A percentile compares a stretch with the other conserved stretches of the same genome.
These are phyloP conservation scores for Collybiopsis luxurians DNA, from an alignment of 768 basidiomycete genomes.

Conservation along the genomic window DNA sequence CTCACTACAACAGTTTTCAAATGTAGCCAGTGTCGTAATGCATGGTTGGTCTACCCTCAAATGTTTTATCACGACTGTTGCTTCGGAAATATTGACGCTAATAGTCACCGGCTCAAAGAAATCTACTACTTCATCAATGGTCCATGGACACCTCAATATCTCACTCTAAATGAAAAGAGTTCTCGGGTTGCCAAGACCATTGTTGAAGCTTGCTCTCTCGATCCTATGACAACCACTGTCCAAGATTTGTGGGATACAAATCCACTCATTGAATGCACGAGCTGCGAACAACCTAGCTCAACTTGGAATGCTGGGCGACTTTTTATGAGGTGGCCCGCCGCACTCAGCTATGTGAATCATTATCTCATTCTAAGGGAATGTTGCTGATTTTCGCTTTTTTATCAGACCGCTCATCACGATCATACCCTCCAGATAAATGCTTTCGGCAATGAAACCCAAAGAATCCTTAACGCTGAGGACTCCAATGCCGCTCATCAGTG, in stretches of 20 bases:
- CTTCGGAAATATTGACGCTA: neutral
- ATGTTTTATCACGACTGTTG: neutral
- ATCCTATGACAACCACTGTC: neutral
- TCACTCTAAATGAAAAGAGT: neutral
- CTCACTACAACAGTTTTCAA: neutral
- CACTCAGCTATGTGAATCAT: neutral
- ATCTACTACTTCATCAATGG: neutral
- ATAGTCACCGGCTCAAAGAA: neutral
- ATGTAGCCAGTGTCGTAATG: neutral
- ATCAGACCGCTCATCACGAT: too few species aligned
- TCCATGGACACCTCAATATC: neutral
- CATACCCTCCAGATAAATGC: too few species aligned
- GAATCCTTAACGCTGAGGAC: too few species aligned
- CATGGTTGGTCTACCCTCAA: neutral
- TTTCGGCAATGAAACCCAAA: too few species aligned
- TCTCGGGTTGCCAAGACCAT: neutral
- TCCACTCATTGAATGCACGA: neutral
- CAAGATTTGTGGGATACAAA: neutral
- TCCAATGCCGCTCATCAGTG: too few species aligned
- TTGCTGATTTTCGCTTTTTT: too few species aligned
- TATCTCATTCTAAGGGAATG: too few species aligned
- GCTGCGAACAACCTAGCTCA: neutral
- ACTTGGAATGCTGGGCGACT: neutral
- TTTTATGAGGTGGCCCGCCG: neutral
- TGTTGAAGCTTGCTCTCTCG: neutral